Conservation (phyloP, 371 early-diverging fungal genomes). For the Scutellospora calospora region DNA sequence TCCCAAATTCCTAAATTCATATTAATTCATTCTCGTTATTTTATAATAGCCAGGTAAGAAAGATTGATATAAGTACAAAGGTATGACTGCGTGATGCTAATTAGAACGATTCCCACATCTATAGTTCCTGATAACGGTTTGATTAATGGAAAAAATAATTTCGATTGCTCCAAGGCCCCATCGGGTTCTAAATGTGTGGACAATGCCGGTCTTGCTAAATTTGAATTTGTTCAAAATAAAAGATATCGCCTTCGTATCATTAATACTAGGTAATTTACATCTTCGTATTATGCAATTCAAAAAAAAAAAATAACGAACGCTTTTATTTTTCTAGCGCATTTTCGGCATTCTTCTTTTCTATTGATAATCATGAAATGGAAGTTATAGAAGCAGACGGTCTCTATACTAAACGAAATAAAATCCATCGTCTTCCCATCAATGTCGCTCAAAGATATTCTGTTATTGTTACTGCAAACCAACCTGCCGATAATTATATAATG, state of each 20-base stretch:
- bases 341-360: slow-evolving; percentile 55
- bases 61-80: slow-evolving; percentile 43
- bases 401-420: slow-evolving; percentile 53
- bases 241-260: slow-evolving; percentile 87
- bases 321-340: slow-evolving; percentile 54
- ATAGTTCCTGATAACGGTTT: slow-evolving; percentile 57
- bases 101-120: slow-evolving; percentile 44
- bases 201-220: slow-evolving; percentile 52
- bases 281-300: slow-evolving; percentile 44
- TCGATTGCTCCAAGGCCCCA: slow-evolving; percentile 52
- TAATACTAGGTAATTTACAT: slow-evolving; percentile 57
- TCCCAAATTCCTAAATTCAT: slow-evolving; percentile 44
- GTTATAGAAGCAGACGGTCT: slow-evolving; percentile 59
- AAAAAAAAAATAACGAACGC: slow-evolving; percentile 43
- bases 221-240: slow-evolving; percentile 73
- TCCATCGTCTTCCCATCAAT: slow-evolving; percentile 54
- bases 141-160: slow-evolving; percentile 54
- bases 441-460: slow-evolving; percentile 60
- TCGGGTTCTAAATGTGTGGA: slow-evolving; percentile 50
- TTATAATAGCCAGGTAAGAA: slow-evolving; percentile 46
- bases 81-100: slow-evolving; percentile 42
- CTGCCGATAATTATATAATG: slow-evolving; percentile 53
- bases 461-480: slow-evolving; percentile 55
- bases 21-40: slow-evolving; percentile 46
- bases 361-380: slow-evolving; percentile 55